Conservation (phyloP, 192 early-diverging fungal species). For the Coemansia sp. region DNA sequence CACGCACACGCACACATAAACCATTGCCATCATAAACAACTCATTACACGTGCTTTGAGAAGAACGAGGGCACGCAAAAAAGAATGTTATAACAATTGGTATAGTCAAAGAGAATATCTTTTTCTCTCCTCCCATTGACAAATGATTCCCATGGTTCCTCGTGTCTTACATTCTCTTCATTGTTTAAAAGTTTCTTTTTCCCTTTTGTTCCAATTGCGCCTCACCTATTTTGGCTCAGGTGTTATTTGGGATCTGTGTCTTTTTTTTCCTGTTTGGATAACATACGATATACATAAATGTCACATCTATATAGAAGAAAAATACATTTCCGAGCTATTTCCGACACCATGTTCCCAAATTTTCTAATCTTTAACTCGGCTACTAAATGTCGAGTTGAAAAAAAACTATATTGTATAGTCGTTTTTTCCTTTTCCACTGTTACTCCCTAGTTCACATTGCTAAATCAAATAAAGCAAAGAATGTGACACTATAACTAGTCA, state of each 20-base stretch:
- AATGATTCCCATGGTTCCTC: conserved; percentile 5
- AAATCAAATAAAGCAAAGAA: background rate
- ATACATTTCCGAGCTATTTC: background rate
- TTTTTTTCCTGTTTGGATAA: background rate
- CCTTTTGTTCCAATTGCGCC: conserved; percentile 1
- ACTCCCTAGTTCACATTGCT: background rate
- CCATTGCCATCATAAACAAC: background rate
- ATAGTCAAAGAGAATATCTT: background rate
- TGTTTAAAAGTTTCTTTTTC: background rate
- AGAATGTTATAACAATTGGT: background rate
- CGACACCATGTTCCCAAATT: background rate
- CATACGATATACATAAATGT: conserved; percentile 1
- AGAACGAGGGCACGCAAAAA: no score
- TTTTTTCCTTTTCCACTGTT: no score
- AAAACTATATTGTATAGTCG: no score
- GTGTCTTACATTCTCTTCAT: background rate
- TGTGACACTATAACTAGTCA: conserved; percentile 6
- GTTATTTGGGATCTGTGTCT: background rate
- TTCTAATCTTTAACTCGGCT: no score
- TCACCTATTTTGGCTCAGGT: background rate
- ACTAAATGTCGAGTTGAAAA: no score
- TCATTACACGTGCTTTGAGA: background rate
- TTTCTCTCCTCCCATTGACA: conserved; percentile 1
- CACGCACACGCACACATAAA: no score
- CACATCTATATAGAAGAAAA: conserved; percentile 1